Conservation (phyloP, 176 grass and related monocot species). For the Calamus simplicifolius region DNA sequence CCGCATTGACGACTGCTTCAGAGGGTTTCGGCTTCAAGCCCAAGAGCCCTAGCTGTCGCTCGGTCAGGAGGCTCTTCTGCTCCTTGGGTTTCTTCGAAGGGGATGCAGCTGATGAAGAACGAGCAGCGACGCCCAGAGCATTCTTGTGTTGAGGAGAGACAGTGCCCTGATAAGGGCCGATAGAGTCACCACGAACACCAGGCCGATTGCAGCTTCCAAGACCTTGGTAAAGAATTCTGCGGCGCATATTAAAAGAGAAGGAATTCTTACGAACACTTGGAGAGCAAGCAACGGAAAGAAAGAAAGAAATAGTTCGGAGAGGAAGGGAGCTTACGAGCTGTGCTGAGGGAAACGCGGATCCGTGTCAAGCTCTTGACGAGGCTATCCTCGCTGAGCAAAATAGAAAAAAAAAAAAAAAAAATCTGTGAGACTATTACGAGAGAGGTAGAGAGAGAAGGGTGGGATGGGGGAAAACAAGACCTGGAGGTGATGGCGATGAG, state of each 20-base stretch:
- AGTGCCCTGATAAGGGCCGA: constrained; percentile 56
- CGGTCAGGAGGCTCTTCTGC: constrained; percentile 30
- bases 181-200: constrained; percentile 42
- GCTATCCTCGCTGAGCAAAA: constrained; percentile 43
- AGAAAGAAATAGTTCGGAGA: not conserved
- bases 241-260: constrained; percentile 3
- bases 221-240: constrained; percentile 49
- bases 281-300: too few species aligned
- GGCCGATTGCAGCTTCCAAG: constrained; percentile 34
- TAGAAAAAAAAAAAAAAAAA: not conserved
- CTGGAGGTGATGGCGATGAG: constrained; percentile 46
- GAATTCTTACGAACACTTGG: constrained; percentile 23
- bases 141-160: constrained; percentile 37
- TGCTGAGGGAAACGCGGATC: constrained; percentile 24
- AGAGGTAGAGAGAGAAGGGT: not conserved
- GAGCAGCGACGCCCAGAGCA: not conserved
- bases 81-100: constrained; percentile 36
- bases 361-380: constrained; percentile 29
- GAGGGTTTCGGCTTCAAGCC: constrained; percentile 31
- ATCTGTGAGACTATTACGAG: constrained; percentile 1
- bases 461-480: constrained; percentile 14
- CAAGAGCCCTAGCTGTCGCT: constrained; percentile 51
- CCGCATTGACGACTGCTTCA: constrained; percentile 16
- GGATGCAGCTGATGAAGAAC: not conserved
- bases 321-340: constrained; percentile 39